These are phyloP conservation scores for Wickerhamiella pararugosa DNA, from an alignment of 1,139 yeast genomes.

Conservation along the genomic window DNA sequence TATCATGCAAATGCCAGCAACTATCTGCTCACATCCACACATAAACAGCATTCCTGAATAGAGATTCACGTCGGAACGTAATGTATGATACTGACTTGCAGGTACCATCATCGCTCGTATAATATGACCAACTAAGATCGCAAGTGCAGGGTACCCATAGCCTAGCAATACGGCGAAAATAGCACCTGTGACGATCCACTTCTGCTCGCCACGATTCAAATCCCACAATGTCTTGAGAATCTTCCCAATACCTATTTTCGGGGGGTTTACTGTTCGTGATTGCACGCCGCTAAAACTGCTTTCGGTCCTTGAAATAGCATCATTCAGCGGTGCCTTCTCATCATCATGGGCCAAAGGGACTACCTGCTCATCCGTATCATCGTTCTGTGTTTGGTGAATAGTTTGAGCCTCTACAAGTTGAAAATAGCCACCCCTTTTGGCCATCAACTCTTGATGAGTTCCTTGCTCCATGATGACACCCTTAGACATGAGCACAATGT, in stretches of 20 bases:
- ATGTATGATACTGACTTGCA: slow-evolving; percentile 12
- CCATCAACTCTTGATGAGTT: slow-evolving; percentile 18
- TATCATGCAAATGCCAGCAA: slow-evolving; percentile 12
- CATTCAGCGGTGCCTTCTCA: too few species aligned
- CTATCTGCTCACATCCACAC: slow-evolving; percentile 17
- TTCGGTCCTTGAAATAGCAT: too few species aligned
- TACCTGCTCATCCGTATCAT: neutral
- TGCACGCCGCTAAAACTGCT: too few species aligned
- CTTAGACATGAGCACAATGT: slow-evolving; percentile 20
- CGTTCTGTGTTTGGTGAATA: slow-evolving; percentile 8
- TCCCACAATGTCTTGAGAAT: slow-evolving; percentile 4
- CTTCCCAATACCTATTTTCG: too few species aligned
- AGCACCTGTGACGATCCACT: slow-evolving; percentile 6
- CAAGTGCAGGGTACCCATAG: slow-evolving; percentile 19
- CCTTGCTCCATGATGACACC: slow-evolving; percentile 21
- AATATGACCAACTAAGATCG: slow-evolving; percentile 18
- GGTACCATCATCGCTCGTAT: slow-evolving; percentile 16
- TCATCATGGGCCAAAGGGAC: too few species aligned
- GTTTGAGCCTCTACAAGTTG: slow-evolving; percentile 19
- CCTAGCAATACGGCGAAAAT: slow-evolving; percentile 18
- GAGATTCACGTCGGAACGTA: slow-evolving; percentile 16
- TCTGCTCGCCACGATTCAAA: slow-evolving; percentile 1
- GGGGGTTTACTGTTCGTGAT: too few species aligned
- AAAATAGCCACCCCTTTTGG: slow-evolving; percentile 15
- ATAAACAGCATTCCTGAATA: slow-evolving; percentile 19